These are phyloP conservation scores for Fomitopsis schrenkii DNA, from an alignment of 1,284 basidiomycete species.

Conservation along the genomic window DNA sequence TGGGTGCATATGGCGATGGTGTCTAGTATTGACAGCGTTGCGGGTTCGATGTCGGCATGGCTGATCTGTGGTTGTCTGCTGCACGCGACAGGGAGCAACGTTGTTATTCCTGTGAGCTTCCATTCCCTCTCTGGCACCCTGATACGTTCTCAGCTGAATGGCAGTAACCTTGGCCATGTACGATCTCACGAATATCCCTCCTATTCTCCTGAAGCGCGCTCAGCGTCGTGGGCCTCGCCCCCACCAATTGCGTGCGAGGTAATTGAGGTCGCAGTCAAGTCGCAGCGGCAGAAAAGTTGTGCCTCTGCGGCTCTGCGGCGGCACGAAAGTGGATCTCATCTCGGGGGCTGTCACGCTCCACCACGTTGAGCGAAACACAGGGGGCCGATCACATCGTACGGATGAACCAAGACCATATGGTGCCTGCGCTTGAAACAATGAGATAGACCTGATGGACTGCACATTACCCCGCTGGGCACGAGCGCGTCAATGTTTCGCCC, in stretches of 20 bases:
- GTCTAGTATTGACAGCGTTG: not conserved
- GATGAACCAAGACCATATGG: not conserved
- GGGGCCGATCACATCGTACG: not conserved
- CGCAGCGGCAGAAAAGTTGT: not conserved
- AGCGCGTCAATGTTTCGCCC: not conserved
- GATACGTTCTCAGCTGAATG: not conserved
- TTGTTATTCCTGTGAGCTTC: not conserved
- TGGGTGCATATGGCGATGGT: not conserved
- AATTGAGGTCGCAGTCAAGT: not conserved
- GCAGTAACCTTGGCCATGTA: not conserved
- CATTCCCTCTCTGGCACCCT: not conserved
- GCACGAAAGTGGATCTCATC: slow-evolving; percentile 1
- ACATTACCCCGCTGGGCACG: not conserved
- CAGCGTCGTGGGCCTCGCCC: no score
- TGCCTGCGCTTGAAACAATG: not conserved
- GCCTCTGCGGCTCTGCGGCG: not conserved
- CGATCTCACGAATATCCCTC: not conserved
- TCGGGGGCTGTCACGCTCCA: not conserved
- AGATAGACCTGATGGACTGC: not conserved
- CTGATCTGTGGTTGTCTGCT: not conserved
- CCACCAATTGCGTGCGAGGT: not conserved
- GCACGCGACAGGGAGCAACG: not conserved
- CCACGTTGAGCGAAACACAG: not conserved
- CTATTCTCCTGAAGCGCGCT: not conserved
- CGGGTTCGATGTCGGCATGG: not conserved